These are phyloP conservation scores for Pleurostoma richardsiae DNA, from an alignment of 2,329 filamentous ascomycete species.

Conservation along the genomic window DNA sequence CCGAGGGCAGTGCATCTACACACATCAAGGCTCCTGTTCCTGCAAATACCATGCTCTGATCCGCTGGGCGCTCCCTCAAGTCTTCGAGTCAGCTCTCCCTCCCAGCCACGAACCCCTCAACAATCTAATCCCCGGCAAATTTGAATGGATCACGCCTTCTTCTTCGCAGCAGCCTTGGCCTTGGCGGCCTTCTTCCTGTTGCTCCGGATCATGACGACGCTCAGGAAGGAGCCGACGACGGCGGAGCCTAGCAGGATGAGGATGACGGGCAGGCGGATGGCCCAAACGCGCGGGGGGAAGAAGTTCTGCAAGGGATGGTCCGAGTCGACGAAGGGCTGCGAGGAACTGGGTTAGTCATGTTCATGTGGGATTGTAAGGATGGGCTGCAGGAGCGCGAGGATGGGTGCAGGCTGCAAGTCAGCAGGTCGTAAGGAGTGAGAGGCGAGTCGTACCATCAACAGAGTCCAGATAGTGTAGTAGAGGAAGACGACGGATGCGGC, in stretches of 20 bases:
- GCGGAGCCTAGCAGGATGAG: slow-evolving; percentile 87
- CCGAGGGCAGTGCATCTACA: too few species aligned
- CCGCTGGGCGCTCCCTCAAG: too few species aligned
- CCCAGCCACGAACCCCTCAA: too few species aligned
- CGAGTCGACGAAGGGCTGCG: slow-evolving; percentile 91
- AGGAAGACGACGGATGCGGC: slow-evolving; percentile 58
- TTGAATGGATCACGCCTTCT: slow-evolving; percentile 61
- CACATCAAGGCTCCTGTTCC: too few species aligned
- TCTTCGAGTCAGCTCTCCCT: too few species aligned
- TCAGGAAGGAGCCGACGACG: slow-evolving; percentile 92
- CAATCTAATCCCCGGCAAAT: too few species aligned
- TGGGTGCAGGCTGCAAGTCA: not conserved
- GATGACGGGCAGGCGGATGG: slow-evolving; percentile 96
- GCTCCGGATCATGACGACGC: slow-evolving; percentile 97
- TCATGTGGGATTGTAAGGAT: slow-evolving; percentile 3
- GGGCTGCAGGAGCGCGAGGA: not conserved
- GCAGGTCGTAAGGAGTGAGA: slow-evolving; percentile 2
- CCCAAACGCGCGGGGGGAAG: slow-evolving; percentile 97
- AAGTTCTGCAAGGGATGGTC: slow-evolving; percentile 90
- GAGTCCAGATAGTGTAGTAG: slow-evolving; percentile 97
- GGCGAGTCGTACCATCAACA: slow-evolving; percentile 73
- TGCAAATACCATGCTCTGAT: too few species aligned
- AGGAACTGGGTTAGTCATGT: slow-evolving; percentile 7
- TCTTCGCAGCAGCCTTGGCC: slow-evolving; percentile 69
- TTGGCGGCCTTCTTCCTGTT: slow-evolving; percentile 97